Evolutionary conservation across 2,329 filamentous ascomycete species (phyloP).

Genomic region (Zasmidium cellare): DNA sequence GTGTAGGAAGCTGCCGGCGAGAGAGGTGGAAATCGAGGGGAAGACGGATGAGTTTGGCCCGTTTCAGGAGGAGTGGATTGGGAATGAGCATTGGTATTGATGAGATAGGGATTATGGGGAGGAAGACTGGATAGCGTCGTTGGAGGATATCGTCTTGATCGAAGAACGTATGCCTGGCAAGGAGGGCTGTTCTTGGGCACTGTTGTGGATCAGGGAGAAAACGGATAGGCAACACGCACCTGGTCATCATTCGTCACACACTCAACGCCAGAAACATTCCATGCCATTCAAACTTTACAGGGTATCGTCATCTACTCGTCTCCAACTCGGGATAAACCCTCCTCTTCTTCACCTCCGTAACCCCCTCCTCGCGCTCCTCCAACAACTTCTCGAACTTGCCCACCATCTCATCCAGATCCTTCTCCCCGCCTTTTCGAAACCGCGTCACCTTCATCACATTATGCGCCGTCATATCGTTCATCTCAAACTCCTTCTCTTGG

Average conservation of each 20-base stretch:
- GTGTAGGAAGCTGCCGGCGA: background rate
- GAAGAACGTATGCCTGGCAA: too few species aligned
- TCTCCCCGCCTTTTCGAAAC: conserved; percentile 67
- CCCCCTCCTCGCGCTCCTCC: conserved; percentile 34
- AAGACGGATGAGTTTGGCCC: background rate
- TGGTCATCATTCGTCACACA: background rate
- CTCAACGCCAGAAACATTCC: background rate
- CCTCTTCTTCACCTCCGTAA: conserved; percentile 36
- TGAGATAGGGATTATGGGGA: too few species aligned
- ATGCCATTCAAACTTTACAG: background rate
- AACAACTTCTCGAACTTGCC: conserved; percentile 41
- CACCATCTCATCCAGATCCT: conserved; percentile 65
- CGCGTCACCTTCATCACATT: conserved; percentile 84
- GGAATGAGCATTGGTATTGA: background rate
- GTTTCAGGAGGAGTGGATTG: background rate
- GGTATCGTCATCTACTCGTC: conserved; percentile 25
- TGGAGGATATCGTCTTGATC: too few species aligned
- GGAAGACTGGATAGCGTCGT: too few species aligned
- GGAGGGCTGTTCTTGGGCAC: too few species aligned
- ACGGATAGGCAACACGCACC: background rate
- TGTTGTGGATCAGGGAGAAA: too few species aligned
- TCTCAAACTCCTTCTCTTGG: conserved; percentile 52
- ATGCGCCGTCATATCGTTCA: conserved; percentile 70
- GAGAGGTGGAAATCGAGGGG: background rate
- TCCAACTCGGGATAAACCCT: conserved; percentile 33